Evolutionary conservation across 169 alveolate species (phyloP).

Genomic region (Babesia sp.): DNA sequence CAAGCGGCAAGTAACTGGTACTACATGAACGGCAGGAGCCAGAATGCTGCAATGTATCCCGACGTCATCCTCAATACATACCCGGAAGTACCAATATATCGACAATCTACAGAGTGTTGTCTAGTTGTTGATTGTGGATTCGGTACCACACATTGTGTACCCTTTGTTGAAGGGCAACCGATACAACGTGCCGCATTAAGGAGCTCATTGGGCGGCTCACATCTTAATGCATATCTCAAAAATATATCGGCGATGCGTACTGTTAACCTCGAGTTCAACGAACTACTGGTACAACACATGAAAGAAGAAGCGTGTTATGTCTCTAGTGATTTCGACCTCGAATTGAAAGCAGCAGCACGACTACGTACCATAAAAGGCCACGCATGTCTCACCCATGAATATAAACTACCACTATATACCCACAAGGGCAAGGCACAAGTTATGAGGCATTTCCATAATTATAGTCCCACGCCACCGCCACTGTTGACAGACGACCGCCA

Average conservation of each 20-base stretch:
- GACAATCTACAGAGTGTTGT: constrained; percentile 77
- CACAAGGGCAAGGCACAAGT: constrained; percentile 33
- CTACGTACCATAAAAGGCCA: constrained; percentile 28
- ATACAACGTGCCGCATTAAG: constrained; percentile 81
- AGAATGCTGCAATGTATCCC: not conserved
- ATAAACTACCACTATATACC: constrained; percentile 48
- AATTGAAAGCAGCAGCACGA: constrained; percentile 45
- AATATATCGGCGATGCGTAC: constrained; percentile 76
- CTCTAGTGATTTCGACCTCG: constrained; percentile 61
- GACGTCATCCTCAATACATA: constrained; percentile 7
- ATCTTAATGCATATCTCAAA: constrained; percentile 78
- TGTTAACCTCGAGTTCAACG: constrained; percentile 81
- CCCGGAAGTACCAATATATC: not conserved
- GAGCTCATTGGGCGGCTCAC: constrained; percentile 75
- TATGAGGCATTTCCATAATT: constrained; percentile 31
- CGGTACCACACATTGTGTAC: constrained; percentile 78
- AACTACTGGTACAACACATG: constrained; percentile 80
- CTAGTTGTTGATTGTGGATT: constrained; percentile 85
- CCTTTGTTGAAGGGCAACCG: constrained; percentile 76
- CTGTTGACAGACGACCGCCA: constrained; percentile 26
- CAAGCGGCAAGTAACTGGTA: constrained; percentile 78
- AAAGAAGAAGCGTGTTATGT: constrained; percentile 69
- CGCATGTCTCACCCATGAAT: constrained; percentile 23
- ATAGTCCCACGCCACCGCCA: constrained; percentile 52
- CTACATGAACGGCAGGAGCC: constrained; percentile 24